These are phyloP conservation scores for Calocera cornea DNA, from an alignment of 768 basidiomycete species.

Conservation along the genomic window DNA sequence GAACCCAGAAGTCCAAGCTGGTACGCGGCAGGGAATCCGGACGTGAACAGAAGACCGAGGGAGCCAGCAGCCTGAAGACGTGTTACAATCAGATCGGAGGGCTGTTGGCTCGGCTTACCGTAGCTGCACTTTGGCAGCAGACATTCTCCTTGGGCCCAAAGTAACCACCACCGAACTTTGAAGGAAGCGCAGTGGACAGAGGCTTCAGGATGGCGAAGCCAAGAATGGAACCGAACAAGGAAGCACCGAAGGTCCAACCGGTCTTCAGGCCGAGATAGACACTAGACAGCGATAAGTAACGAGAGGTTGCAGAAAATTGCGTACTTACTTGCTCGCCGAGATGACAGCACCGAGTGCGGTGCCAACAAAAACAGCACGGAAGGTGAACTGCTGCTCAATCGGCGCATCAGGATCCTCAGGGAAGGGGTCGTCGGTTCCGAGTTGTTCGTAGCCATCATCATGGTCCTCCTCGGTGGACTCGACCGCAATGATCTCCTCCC, in stretches of 20 bases:
- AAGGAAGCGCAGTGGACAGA: slow-evolving; percentile 36
- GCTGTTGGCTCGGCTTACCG: no score
- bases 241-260: slow-evolving; percentile 51
- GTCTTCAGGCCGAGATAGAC: slow-evolving; percentile 59
- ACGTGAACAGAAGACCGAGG: slow-evolving; percentile 39
- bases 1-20: slow-evolving; percentile 37
- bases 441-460: not conserved
- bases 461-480: not conserved
- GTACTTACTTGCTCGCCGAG: no score
- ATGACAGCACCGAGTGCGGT: slow-evolving; percentile 41
- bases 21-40: slow-evolving; percentile 48
- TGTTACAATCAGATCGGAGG: no score
- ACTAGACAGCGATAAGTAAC: no score
- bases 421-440: slow-evolving; percentile 31
- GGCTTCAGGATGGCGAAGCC: slow-evolving; percentile 50
- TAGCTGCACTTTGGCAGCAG: slow-evolving; percentile 46
- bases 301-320: no score
- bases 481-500: not conserved
- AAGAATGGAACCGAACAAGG: slow-evolving; percentile 49
- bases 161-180: slow-evolving; percentile 38
- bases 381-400: slow-evolving; percentile 22
- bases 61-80: slow-evolving; percentile 24
- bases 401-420: slow-evolving; percentile 36
- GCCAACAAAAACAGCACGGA: slow-evolving; percentile 37
- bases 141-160: slow-evolving; percentile 56